Percentiles rank a stretch among this genome's conserved stretches.
These are phyloP conservation scores for Pseudogymnoascus sp. DNA, from an alignment of 2,329 filamentous ascomycete species.

Conservation along the genomic window DNA sequence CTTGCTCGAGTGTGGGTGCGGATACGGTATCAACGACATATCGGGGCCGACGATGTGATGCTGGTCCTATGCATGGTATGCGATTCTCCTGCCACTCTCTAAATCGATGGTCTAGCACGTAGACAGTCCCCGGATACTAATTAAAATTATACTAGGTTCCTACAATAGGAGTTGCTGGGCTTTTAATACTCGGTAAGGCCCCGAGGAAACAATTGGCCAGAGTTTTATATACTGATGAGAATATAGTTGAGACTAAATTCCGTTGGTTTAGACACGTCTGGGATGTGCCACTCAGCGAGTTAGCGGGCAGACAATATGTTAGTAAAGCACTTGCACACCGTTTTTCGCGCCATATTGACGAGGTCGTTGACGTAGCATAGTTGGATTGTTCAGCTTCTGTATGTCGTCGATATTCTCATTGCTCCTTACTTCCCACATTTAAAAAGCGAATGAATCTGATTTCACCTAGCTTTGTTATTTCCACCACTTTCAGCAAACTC, in stretches of 20 bases:
- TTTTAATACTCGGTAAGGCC: slow-evolving; percentile 1
- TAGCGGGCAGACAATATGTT: neutral
- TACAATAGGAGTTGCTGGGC: neutral
- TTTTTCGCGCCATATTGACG: neutral
- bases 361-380: neutral
- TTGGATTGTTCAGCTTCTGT: neutral
- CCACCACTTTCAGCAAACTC: neutral
- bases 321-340: neutral
- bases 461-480: neutral
- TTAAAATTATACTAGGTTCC: neutral
- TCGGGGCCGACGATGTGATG: slow-evolving; percentile 2
- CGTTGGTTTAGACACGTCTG: slow-evolving; percentile 8
- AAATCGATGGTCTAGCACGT: neutral
- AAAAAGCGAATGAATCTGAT: neutral
- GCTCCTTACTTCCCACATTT: neutral
- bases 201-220: neutral
- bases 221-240: neutral
- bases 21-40: neutral
- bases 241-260: neutral
- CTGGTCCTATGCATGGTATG: neutral
- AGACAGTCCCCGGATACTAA: neutral
- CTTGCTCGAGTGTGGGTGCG: slow-evolving; percentile 1
- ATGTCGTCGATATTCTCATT: neutral
- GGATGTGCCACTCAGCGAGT: neutral
- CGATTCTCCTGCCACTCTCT: neutral